Evolutionary conservation across 768 basidiomycete species (phyloP), one percentile per base, ranked within the genome.

Genomic region (Leccinum subtestaceum): DNA sequence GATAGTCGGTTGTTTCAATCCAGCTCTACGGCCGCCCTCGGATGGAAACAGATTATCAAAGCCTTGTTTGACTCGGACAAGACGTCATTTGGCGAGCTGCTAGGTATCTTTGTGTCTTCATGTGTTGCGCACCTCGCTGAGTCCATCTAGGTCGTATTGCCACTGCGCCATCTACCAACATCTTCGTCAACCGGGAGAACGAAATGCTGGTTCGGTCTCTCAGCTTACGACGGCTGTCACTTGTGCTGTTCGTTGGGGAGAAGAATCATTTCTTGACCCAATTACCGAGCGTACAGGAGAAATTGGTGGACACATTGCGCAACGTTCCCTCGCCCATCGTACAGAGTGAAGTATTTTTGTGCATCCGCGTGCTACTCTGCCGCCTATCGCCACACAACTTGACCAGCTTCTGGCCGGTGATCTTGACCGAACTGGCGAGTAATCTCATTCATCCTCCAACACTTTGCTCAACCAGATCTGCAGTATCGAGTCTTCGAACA

Each of bases 361-460:
- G 95, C 67, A 84, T 98, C 52, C 82, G 97, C 11, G 90, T 98
- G 2, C 75, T 98, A 19, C 80, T 98, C 48, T 98, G 93, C 70
- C 86, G 97, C 15, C 80, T 98, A 52, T 91, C 92, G 5, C 83
- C 91, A 3, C 93, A 95, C 67, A 97, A 96, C 67, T 70, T 99
- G 67, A 88, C 90, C 9, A 95, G 94, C 65, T 93, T 98, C 74
- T 98, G 97, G 96, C 96, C 97, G 1, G 91, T 96, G 46, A 81
- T 99, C 46, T 71, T 98, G 63, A 93, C 95, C 1, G 97, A 99
- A 76, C 76, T 99, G 67, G 93, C 93, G 66, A 56, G 67, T 58
- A 83, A 69, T 38, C 40, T 52, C 9, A 23, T 5, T 25, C 13
- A 2, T 31, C 4, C 4, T 11, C 34, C 23, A 23, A 19, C 32